Evolutionary conservation across 2,329 filamentous ascomycete genomes (phyloP), one percentile per base, ranked within the genome.

Genomic region (Cladophialophora chaetospira): DNA sequence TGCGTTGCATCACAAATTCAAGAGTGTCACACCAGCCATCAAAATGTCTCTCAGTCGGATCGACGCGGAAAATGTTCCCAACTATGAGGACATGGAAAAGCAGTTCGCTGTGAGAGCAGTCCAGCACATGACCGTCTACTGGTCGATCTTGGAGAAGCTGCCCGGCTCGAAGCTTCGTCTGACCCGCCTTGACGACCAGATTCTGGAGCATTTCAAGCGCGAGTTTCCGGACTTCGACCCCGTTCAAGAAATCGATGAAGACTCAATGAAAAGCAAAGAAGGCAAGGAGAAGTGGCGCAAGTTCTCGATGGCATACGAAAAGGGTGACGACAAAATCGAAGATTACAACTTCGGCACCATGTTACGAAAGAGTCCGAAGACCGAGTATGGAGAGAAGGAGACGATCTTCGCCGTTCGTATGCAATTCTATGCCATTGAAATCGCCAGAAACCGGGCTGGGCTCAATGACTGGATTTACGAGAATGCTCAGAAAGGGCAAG

Each of bases 341-440:
- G 95, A 99, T 75, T 99, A 87, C 81, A 99, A 97, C 79, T 99
- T 97, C 74, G 94, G 94, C 54, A 97, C 94, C 29, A 92, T 99
- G 82, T 73, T 99, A 67, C 85, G 94, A 56, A 82, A 84, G 55
- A 89, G 83, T 69, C 82, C 91, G 33, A 89, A 88, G 67, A 84
- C 75, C 51, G 93, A 97, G 74, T 97, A 99, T 72, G 89, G 87
- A 51, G 81, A 95, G 76, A 80, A 96, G 55, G 90, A 88, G 53
- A 96, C 91, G 2, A 96, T 99, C 51, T 97, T 99, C 68, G 91
- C 79, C 76, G 86, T 82, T 77, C 79, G 88, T 58, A 92, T 92
- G 88, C 88, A 91, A 69, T 92, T 92, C 72, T 92, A 92, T 68
- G 89, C 89, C 29, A 78, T 91, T 60, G 88, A 91, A 70, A 89